Evolutionary conservation across 441 rosid species (phyloP).

Genomic region (Pelargonium fulgidum): DNA sequence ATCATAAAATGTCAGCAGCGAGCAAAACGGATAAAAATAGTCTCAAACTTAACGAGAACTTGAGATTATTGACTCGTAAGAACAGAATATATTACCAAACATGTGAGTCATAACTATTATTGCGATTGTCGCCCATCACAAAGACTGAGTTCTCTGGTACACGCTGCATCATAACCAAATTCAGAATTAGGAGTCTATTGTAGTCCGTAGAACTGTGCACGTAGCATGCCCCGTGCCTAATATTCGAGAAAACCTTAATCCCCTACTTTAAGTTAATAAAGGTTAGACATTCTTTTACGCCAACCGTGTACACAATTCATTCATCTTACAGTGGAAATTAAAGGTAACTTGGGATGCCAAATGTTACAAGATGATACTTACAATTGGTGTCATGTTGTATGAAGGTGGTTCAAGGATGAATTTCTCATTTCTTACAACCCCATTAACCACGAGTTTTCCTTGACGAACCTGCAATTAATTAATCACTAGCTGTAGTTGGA

Average conservation of each 20-base stretch:
- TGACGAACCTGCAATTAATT: constrained; percentile 51
- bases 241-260: too few species aligned
- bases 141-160: constrained; percentile 77
- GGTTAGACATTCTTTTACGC: not conserved
- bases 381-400: constrained; percentile 73
- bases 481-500: constrained; percentile 7
- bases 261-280: not conserved
- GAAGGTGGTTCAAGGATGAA: constrained; percentile 69
- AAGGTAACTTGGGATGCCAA: not conserved
- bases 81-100: constrained; percentile 50
- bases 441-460: constrained; percentile 79
- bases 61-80: constrained; percentile 12
- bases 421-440: constrained; percentile 53
- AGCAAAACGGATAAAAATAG: not conserved
- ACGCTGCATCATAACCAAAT: constrained; percentile 36
- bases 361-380: constrained; percentile 33
- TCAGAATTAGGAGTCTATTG: constrained; percentile 2
- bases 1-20: constrained; percentile 7
- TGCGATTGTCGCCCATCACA: constrained; percentile 97
- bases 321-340: not conserved
- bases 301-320: not conserved
- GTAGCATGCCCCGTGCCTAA: not conserved
- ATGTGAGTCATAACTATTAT: constrained; percentile 92
- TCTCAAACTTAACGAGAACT: not conserved
- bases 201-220: not conserved